These are phyloP conservation scores for Vanilla planifolia DNA, from an alignment of 106 monocot genomes.

Conservation along the genomic window DNA sequence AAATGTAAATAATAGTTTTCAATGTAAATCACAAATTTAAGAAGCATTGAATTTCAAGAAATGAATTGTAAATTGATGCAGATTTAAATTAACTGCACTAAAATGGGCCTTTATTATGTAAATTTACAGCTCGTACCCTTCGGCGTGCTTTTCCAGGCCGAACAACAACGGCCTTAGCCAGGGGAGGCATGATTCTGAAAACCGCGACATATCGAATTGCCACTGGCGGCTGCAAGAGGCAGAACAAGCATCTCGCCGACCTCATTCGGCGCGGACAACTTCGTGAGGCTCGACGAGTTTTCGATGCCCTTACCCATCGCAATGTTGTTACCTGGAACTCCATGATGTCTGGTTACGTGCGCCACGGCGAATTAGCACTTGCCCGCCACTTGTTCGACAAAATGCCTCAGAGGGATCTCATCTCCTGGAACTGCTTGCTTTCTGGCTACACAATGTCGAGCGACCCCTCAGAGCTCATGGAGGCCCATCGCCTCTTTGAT, in stretches of 20 bases:
- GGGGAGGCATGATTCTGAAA: too few species aligned
- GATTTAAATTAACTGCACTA: too few species aligned
- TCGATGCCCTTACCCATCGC: constrained; percentile 41
- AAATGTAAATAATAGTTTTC: too few species aligned
- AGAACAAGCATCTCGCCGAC: constrained; percentile 41
- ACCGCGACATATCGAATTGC: background rate
- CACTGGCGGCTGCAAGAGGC: background rate
- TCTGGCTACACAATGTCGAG: constrained; percentile 34
- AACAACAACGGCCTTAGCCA: too few species aligned
- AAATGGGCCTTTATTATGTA: too few species aligned
- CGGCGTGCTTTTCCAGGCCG: too few species aligned
- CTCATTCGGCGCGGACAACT: constrained; percentile 54
- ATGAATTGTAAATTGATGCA: too few species aligned
- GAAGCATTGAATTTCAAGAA: too few species aligned
- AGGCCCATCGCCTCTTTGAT: constrained; percentile 52
- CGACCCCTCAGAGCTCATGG: constrained; percentile 21
- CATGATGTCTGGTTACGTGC: constrained; percentile 44
- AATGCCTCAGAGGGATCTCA: constrained; percentile 57
- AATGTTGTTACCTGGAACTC: constrained; percentile 59
- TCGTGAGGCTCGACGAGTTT: constrained; percentile 36
- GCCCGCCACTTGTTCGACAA: constrained; percentile 59
- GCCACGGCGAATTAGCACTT: constrained; percentile 17
- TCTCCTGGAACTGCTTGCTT: constrained; percentile 70
- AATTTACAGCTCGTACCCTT: too few species aligned
- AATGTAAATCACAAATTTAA: too few species aligned